These are phyloP conservation scores for Phaeosphaeriaceae sp. DNA, from an alignment of 2,329 filamentous ascomycete species.

Conservation along the genomic window DNA sequence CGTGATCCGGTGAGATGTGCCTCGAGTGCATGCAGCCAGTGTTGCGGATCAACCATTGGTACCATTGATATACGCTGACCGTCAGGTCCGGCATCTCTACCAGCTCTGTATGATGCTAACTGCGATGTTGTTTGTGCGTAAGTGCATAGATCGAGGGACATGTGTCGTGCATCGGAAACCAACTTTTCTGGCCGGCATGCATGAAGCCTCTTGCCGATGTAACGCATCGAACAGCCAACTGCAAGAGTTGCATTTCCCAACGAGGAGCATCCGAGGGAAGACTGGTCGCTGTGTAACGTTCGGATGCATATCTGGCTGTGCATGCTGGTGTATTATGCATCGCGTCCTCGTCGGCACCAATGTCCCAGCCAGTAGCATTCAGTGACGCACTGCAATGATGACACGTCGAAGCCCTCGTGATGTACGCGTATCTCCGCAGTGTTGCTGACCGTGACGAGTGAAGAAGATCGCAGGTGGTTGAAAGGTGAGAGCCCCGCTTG, in stretches of 20 bases:
- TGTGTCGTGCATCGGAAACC: neutral
- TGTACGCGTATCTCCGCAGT: conserved; percentile 24
- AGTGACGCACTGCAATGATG: conserved; percentile 6
- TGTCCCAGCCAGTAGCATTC: neutral
- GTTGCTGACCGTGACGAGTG: neutral
- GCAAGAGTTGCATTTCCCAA: neutral
- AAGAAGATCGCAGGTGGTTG: neutral
- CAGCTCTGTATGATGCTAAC: neutral
- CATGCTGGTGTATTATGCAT: neutral
- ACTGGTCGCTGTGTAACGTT: neutral
- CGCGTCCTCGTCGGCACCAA: neutral
- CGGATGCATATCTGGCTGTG: neutral
- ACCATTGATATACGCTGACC: neutral
- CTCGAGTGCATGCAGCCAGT: neutral
- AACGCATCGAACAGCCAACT: neutral
- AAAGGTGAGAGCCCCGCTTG: neutral
- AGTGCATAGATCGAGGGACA: neutral
- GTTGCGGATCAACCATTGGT: neutral
- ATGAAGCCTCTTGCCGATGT: neutral
- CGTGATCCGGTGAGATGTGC: conserved; percentile 2
- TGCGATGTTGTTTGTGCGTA: neutral
- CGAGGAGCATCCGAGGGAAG: neutral
- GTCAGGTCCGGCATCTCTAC: neutral
- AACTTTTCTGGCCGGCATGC: neutral
- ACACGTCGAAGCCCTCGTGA: conserved; percentile 23